Evolutionary conservation across 2,329 filamentous ascomycete genomes (phyloP), one percentile per base, ranked within the genome.

Genomic region (Diplodia mutila): DNA sequence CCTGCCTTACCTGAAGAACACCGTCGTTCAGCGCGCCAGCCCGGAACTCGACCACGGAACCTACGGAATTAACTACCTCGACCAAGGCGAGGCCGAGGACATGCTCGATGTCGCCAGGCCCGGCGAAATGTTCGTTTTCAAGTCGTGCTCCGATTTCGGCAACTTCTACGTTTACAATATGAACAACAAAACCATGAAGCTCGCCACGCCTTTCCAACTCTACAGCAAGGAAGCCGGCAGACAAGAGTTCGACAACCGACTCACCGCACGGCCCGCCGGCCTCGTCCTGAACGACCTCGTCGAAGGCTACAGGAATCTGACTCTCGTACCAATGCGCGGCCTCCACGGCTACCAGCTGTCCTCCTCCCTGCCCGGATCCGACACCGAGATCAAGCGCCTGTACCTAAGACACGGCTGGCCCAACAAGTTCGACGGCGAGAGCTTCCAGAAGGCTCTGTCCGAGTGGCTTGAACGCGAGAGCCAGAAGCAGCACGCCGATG

Each of bases 1-100:
- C 65, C 46, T 61, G 27, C 65, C 65, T 23, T 67, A 53, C 32
- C 55, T 61, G 54, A 61, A 59, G 54, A 66, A 98, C 79, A 95
- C 95, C 12, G 94, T 98, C 80, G 96, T 99, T 79, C 98, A 97
- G 85, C 90, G 95, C 72, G 97, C 93, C 86, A 97, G 97, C 75
- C 84, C 87, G 8, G 77, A 85, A 55, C 78, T 83, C 9, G 91
- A 95, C 78, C 92, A 95, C 82, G 88, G 92, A 72, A 95, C 92
- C 2, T 66, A 66, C 18, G 64, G 64, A 23, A 59, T 66, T 42
- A 66, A 66, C 64, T 66, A 66, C 42, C 64, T 66, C n/a, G 64
- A 66, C 37, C 14, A 23, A 14, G 64, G 64, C 52, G 64, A 66
- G 42, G 64, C 64, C 25, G 64, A 66, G 39, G 64, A 66, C 64